A percentile compares a stretch with the other conserved stretches of the same genome.
Evolutionary conservation across 2,329 filamentous ascomycete species (phyloP).

Genomic region (Cercospora beticola): DNA sequence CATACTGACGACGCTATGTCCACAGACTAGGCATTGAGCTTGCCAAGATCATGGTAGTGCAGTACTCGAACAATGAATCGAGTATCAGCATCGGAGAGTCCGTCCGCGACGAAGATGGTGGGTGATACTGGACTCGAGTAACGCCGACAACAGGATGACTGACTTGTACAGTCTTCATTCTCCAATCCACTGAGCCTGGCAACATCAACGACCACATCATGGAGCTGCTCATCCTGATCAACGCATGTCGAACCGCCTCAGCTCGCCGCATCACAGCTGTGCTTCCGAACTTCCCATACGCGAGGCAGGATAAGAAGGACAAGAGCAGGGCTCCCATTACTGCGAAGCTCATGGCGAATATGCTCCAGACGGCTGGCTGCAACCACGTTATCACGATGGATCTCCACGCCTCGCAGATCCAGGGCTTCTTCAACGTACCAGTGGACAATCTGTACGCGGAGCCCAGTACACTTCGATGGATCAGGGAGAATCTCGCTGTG

Average conservation of each 20-base stretch:
- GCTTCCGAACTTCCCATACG: slow-evolving; percentile 94
- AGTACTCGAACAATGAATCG: slow-evolving; percentile 85
- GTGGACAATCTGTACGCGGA: slow-evolving; percentile 88
- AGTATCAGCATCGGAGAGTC: slow-evolving; percentile 94
- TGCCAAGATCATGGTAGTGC: slow-evolving; percentile 75
- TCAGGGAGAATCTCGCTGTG: slow-evolving; percentile 77
- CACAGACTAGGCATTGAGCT: slow-evolving; percentile 71
- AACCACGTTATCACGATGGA: slow-evolving; percentile 97
- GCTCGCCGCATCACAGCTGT: slow-evolving; percentile 92
- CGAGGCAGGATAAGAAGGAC: slow-evolving; percentile 97
- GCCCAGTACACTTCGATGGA: slow-evolving; percentile 88
- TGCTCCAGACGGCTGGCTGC: slow-evolving; percentile 92
- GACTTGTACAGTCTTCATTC: slow-evolving; percentile 71
- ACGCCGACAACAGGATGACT: background rate
- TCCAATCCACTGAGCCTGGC: slow-evolving; percentile 90
- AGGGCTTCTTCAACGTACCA: slow-evolving; percentile 89
- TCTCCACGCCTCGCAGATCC: slow-evolving; percentile 87
- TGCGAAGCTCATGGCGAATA: slow-evolving; percentile 93
- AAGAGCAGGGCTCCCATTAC: slow-evolving; percentile 94
- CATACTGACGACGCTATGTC: slow-evolving; percentile 13
- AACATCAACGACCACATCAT: slow-evolving; percentile 98
- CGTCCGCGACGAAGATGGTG: slow-evolving; percentile 92
- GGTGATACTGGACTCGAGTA: slow-evolving; percentile 13
- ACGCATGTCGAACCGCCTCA: slow-evolving; percentile 82
- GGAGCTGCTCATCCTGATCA: slow-evolving; percentile 98